phyloP scores from a whole-genome alignment of 1,284 basidiomycete species.

The Mycena sp. region DNA sequence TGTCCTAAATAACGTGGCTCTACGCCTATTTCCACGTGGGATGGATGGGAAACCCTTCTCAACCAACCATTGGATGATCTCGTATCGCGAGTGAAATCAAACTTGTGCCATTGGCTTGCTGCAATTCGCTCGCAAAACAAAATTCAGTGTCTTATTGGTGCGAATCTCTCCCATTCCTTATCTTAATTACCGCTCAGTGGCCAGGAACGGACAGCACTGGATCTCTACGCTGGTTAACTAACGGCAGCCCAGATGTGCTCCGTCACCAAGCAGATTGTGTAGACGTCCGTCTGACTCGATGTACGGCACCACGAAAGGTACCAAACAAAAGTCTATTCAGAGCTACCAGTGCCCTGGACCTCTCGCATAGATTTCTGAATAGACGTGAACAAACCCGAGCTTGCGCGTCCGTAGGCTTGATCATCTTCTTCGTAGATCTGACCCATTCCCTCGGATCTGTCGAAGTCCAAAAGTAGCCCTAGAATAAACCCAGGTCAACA shows the following conservation, averaged over 20 bases:
- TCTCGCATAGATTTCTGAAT: neutral
- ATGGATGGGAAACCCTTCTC: neutral
- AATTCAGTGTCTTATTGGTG: conserved; percentile 2
- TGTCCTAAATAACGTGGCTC: conserved; percentile 10
- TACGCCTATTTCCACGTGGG: conserved; percentile 22
- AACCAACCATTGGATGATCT: conserved; percentile 14
- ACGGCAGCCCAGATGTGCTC: too few species aligned
- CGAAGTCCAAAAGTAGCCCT: neutral
- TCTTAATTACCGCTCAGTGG: too few species aligned
- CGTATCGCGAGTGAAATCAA: conserved; percentile 2
- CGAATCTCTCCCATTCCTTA: too few species aligned
- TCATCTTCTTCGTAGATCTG: conserved; percentile 6
- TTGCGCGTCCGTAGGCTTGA: conserved; percentile 9
- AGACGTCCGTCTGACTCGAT: too few species aligned
- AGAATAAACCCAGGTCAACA: too few species aligned
- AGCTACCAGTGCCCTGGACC: conserved; percentile 11
- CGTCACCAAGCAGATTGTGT: too few species aligned
- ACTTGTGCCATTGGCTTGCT: conserved; percentile 15
- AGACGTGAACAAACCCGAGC: neutral
- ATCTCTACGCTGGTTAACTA: too few species aligned
- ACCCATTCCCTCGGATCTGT: conserved; percentile 25
- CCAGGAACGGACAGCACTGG: too few species aligned
- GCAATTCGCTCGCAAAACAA: conserved; percentile 6
- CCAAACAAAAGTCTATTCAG: neutral
- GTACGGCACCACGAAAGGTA: neutral